Evolutionary conservation across 2,329 filamentous ascomycete species (phyloP).

Genomic region (Cercospora canescens): DNA sequence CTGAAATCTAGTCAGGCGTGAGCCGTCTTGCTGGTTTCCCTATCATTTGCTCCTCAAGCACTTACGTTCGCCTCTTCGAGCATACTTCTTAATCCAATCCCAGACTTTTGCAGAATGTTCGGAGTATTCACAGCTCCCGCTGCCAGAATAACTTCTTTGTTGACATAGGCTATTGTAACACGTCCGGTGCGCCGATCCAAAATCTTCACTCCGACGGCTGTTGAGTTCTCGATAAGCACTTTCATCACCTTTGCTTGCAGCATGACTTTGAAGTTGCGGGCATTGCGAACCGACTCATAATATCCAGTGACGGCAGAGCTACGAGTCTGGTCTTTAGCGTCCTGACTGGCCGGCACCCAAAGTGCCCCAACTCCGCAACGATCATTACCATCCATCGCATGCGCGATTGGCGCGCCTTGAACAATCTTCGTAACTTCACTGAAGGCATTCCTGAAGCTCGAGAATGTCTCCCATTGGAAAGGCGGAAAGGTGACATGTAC

Average conservation of each 20-base stretch:
- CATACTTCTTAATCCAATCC: background rate
- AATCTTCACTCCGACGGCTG: background rate
- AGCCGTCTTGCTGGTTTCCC: background rate
- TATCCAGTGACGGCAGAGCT: background rate
- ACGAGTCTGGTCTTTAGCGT: background rate
- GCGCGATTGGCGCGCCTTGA: background rate
- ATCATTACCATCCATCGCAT: background rate
- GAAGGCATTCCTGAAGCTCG: background rate
- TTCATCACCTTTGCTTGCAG: background rate
- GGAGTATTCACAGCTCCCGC: background rate
- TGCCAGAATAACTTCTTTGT: background rate
- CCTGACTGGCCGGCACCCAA: background rate
- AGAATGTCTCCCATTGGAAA: background rate
- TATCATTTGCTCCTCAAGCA: background rate
- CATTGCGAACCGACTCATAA: background rate
- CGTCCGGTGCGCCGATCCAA: background rate
- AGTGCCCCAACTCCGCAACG: background rate
- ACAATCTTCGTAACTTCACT: background rate
- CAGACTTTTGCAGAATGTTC: background rate
- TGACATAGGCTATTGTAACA: background rate
- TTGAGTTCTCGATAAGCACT: background rate
- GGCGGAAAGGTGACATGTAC: background rate
- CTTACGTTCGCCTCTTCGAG: background rate
- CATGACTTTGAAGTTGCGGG: background rate
- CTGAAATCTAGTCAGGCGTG: background rate